A percentile compares a stretch with the other conserved stretches of the same genome.
phyloP scores from a whole-genome alignment of 805 yeast genomes.

The Kregervanrija delftensis region DNA sequence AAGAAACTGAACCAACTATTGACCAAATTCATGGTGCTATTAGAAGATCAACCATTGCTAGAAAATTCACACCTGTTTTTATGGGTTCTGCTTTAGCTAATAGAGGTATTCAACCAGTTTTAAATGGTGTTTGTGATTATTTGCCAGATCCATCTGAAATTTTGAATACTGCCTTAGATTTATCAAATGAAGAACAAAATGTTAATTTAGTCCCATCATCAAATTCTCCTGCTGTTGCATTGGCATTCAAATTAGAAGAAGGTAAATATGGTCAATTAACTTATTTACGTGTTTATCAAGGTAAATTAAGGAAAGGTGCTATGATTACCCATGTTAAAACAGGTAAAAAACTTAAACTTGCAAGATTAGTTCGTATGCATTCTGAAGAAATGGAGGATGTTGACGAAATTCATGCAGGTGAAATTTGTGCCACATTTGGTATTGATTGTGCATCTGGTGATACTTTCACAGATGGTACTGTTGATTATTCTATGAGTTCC shows the following conservation, averaged over 20 bases:
- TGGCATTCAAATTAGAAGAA: constrained; percentile 98
- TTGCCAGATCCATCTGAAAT: constrained; percentile 95
- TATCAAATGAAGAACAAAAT: constrained; percentile 55
- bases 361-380: constrained; percentile 97
- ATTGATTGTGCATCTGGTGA: constrained; percentile 99
- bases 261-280: constrained; percentile 98
- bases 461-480: constrained; percentile 82
- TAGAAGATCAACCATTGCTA: constrained; percentile 89
- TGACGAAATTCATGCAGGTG: constrained; percentile 93
- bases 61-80: constrained; percentile 97
- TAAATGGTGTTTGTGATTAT: constrained; percentile 93
- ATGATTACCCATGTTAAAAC: constrained; percentile 84
- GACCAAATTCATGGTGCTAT: constrained; percentile 85
- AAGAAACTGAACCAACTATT: constrained; percentile 79
- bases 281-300: constrained; percentile 95
- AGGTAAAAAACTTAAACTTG: constrained; percentile 87
- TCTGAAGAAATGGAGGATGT: constrained; percentile 99
- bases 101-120: constrained; percentile 89
- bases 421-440: constrained; percentile 98
- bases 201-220: constrained; percentile 70
- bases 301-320: constrained; percentile 83
- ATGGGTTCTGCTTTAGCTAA: constrained; percentile 99
- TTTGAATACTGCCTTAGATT: constrained; percentile 82
- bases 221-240: constrained; percentile 79
- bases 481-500: constrained; percentile 85